phyloP scores from a whole-genome alignment of 1,139 yeast genomes.

The Hanseniaspora gamundiae region DNA sequence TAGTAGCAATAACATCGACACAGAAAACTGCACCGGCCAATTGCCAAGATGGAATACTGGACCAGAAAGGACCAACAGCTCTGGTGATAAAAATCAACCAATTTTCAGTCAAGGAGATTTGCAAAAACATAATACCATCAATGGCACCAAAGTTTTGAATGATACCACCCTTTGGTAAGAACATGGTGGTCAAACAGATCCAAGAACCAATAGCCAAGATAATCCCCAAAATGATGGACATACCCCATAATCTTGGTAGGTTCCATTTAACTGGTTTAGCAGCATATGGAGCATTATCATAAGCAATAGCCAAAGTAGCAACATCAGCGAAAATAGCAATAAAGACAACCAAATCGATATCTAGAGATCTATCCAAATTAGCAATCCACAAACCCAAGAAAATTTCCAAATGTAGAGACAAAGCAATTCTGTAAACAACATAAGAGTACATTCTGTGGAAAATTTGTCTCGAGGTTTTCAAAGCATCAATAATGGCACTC shows the following conservation, averaged over 20 bases:
- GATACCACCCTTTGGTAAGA: conserved; percentile 78
- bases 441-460: conserved; percentile 98
- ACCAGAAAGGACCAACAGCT: conserved; percentile 95
- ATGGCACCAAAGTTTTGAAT: conserved; percentile 89
- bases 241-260: conserved; percentile 95
- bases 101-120: conserved; percentile 86
- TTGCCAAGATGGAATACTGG: conserved; percentile 88
- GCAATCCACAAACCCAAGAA: conserved; percentile 93
- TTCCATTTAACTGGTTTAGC: conserved; percentile 98
- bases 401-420: conserved; percentile 83
- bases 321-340: conserved; percentile 93
- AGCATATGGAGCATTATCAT: conserved; percentile 96
- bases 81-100: conserved; percentile 94
- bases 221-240: conserved; percentile 74
- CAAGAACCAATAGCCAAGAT: conserved; percentile 83
- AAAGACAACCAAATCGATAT: conserved; percentile 82
- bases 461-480: conserved; percentile 90
- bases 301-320: conserved; percentile 91
- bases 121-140: conserved; percentile 85
- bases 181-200: conserved; percentile 87
- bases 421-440: conserved; percentile 92
- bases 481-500: conserved; percentile 87
- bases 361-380: conserved; percentile 69
- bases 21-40: conserved; percentile 82
- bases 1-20: conserved; percentile 82